phyloP scores from a whole-genome alignment of 805 yeast species.

The Starmerella khaoyaiensis region DNA sequence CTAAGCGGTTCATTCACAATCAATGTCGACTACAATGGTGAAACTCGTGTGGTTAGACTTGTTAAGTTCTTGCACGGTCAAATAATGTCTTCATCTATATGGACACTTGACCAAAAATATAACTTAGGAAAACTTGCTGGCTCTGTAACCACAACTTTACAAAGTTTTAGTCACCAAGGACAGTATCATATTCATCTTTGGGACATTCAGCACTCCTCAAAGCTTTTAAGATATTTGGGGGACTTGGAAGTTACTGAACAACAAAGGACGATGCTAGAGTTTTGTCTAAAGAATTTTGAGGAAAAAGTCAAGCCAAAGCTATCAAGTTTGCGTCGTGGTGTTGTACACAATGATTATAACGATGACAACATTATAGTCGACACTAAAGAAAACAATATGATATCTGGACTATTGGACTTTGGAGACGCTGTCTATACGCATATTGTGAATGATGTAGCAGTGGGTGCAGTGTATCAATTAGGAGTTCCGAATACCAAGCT shows the following conservation, averaged over 20 bases:
- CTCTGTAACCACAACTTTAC: constrained; percentile 5
- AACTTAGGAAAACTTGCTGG: constrained; percentile 10
- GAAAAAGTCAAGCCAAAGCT: constrained; percentile 7
- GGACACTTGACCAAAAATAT: constrained; percentile 1
- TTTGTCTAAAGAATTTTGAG: constrained; percentile 5
- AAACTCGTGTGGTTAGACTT: constrained; percentile 6
- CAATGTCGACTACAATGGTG: background rate
- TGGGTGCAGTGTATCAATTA: constrained; percentile 12
- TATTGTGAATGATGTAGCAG: constrained; percentile 11
- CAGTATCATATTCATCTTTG: constrained; percentile 11
- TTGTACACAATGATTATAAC: constrained; percentile 15
- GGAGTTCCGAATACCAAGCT: constrained; percentile 3
- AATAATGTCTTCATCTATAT: constrained; percentile 1
- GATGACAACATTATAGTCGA: constrained; percentile 9
- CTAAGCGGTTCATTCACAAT: background rate
- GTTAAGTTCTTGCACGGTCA: constrained; percentile 8
- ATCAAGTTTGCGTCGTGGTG: constrained; percentile 9
- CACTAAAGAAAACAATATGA: background rate
- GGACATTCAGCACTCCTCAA: constrained; percentile 13
- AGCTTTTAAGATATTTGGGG: constrained; percentile 2
- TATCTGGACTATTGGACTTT: constrained; percentile 10
- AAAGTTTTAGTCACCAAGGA: constrained; percentile 7
- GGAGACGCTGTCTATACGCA: constrained; percentile 14
- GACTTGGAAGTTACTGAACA: background rate
- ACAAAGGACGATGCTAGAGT: background rate